Evolutionary conservation across 148 eudicot genomes (phyloP).

Genomic region (Rhododendron mucronatum): DNA sequence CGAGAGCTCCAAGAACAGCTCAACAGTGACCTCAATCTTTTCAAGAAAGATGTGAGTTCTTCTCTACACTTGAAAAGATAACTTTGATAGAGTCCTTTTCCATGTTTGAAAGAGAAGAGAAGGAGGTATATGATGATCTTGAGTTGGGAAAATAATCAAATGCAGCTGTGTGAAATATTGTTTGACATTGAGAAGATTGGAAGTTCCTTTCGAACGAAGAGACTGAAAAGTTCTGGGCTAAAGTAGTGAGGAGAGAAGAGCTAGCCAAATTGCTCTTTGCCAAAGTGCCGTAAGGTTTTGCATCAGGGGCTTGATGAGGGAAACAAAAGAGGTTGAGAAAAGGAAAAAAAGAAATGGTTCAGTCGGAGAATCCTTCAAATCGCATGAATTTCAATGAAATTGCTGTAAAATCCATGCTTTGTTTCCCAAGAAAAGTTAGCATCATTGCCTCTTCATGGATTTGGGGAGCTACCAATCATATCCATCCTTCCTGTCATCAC

Average conservation of each 20-base stretch:
- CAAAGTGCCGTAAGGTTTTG: slow-evolving; percentile 29
- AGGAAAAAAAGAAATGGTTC: slow-evolving; percentile 24
- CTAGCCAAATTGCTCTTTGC: slow-evolving; percentile 13
- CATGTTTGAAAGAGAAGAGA: slow-evolving; percentile 6
- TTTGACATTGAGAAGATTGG: slow-evolving; percentile 13
- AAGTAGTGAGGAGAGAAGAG: neutral
- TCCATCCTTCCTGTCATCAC: too few relatives aligned
- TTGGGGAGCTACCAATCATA: neutral
- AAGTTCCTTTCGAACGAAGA: too few relatives aligned
- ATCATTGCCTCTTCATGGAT: neutral
- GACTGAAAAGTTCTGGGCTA: too few relatives aligned
- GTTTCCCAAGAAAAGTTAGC: neutral
- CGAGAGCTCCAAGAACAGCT: slow-evolving; percentile 31
- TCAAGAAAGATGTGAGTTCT: slow-evolving; percentile 18
- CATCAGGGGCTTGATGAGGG: slow-evolving; percentile 28
- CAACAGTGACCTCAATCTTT: slow-evolving; percentile 23
- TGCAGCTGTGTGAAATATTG: neutral
- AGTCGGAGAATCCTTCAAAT: slow-evolving; percentile 26
- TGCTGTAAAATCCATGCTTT: neutral
- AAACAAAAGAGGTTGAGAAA: slow-evolving; percentile 27
- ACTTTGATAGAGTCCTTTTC: slow-evolving; percentile 3
- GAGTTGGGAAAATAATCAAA: slow-evolving; percentile 23
- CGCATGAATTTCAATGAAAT: slow-evolving; percentile 15
- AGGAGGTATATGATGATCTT: slow-evolving; percentile 14
- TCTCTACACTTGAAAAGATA: slow-evolving; percentile 28